Evolutionary conservation across 164 flowering plant genomes (phyloP), one percentile per base, ranked within the genome.

Genomic region (Hamamelis virginiana): DNA sequence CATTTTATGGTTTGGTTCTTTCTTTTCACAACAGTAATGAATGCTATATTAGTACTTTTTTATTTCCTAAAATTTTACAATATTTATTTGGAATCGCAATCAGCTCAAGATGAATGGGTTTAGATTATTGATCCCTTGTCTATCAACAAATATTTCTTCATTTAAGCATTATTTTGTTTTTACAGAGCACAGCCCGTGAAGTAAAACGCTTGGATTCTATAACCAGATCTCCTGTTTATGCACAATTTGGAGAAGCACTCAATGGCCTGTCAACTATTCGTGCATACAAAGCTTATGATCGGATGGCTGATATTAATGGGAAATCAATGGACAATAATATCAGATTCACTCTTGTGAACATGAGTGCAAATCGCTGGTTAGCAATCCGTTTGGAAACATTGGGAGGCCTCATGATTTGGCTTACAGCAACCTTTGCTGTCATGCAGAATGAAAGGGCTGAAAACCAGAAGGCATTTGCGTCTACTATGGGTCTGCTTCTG

Each of bases 351-450:
- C 92, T 96, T 52, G 97, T 89, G 69, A 96, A 80, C 72, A 90
- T 90, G 85, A 80, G 98, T 75, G 84, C 86, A 46, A 96, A 96
- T 72, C 96, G 99, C 26, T 96, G 99, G 99, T 96, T 96, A 46
- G 89, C 75, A 18, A 96, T 96, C 63, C 89, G 99, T 28, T 70
- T 96, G 79, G 98, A 96, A 79, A 79, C 87, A 59, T 46, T 96
- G 48, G 99, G 99, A 43, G 99, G 99, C 27, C 72, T 90, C 64
- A 96, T 96, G 99, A 93, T 96, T 51, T 96, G 99, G 99, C 78
- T 96, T 38, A 93, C 97, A 6, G 99, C 97, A 68, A 86, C 97
- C 19, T 93, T 96, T 81, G 98, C 99, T 12, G 99, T 96, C 58
- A 76, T 93, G 96, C 97, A 96, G 79, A 93, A 90, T 81, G 90